Percentiles rank a stretch among this genome's conserved stretches.
phyloP scores from a whole-genome alignment of 352 stramenopile genomes.

The Pythium grandisporangium region DNA sequence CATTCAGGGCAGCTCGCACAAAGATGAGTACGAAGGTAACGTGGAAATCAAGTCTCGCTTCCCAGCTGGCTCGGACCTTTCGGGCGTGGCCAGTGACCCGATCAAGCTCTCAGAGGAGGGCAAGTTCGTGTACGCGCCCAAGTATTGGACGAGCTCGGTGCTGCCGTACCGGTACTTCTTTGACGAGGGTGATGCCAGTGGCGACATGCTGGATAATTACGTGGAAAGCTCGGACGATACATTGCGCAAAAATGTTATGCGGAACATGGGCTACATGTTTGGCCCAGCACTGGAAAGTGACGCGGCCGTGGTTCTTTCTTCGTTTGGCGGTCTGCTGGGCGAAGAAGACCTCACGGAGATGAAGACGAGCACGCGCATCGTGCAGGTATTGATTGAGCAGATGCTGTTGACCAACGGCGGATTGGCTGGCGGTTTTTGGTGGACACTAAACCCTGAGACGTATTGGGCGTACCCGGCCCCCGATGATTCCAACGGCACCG shows the following conservation, averaged over 20 bases:
- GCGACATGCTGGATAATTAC: constrained; percentile 56
- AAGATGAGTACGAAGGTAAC: constrained; percentile 44
- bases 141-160: constrained; percentile 68
- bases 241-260: constrained; percentile 51
- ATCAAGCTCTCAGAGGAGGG: constrained; percentile 49
- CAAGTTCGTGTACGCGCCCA: constrained; percentile 79
- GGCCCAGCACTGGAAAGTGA: constrained; percentile 42
- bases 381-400: constrained; percentile 44
- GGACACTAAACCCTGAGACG: constrained; percentile 69
- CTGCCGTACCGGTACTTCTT: constrained; percentile 64
- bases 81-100: constrained; percentile 23
- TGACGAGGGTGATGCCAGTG: constrained; percentile 24
- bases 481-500: constrained; percentile 40
- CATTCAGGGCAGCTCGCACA: constrained; percentile 56
- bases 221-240: constrained; percentile 41
- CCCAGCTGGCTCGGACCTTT: constrained; percentile 56
- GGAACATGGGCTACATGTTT: constrained; percentile 83
- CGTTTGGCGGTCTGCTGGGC: constrained; percentile 71
- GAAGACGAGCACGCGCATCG: constrained; percentile 66
- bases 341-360: constrained; percentile 37
- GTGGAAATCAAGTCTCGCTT: constrained; percentile 59
- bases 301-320: constrained; percentile 63
- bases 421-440: constrained; percentile 75
- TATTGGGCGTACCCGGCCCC: constrained; percentile 68
- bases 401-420: constrained; percentile 46